Percentiles rank a stretch among this genome's conserved stretches.
Evolutionary conservation across 2,329 filamentous ascomycete species (phyloP).

Genomic region (Aspergillus sojae): DNA sequence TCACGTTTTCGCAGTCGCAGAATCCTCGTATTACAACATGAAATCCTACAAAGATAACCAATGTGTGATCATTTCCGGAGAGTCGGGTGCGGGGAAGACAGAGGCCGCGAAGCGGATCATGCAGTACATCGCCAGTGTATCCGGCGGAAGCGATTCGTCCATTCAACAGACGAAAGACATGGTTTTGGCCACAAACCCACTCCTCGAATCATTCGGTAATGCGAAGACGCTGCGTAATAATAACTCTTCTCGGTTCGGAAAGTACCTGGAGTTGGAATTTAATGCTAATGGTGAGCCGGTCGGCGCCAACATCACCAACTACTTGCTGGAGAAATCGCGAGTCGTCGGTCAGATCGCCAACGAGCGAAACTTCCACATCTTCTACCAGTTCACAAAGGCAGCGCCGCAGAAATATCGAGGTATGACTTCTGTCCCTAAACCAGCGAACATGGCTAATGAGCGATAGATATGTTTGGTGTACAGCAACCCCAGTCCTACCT

Average conservation of each 20-base stretch:
- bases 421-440: constrained; percentile 29
- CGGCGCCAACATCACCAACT: constrained; percentile 97
- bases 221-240: constrained; percentile 98
- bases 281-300: constrained; percentile 88
- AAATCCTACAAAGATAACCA: constrained; percentile 99
- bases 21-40: constrained; percentile 99
- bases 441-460: constrained; percentile 16
- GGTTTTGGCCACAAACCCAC: constrained; percentile 95
- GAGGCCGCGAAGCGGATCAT: constrained; percentile 98
- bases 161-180: constrained; percentile 99
- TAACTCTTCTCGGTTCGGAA: constrained; percentile 97
- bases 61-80: constrained; percentile 98
- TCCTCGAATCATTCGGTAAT: constrained; percentile 97
- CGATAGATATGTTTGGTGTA: constrained; percentile 76
- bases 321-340: constrained; percentile 90
- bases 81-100: constrained; percentile 97
- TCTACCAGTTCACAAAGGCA: constrained; percentile 97
- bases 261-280: constrained; percentile 97
- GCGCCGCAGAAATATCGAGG: constrained; percentile 81
- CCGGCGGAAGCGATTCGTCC: constrained; percentile 77
- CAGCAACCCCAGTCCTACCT: constrained; percentile 90
- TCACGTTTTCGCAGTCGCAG: constrained; percentile 96
- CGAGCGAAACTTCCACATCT: constrained; percentile 98
- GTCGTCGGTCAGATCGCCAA: constrained; percentile 94
- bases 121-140: constrained; percentile 99